A percentile compares a stretch with the other conserved stretches of the same genome.
These are phyloP conservation scores for Linderina pennispora DNA, from an alignment of 192 early-diverging fungal genomes.

Conservation along the genomic window DNA sequence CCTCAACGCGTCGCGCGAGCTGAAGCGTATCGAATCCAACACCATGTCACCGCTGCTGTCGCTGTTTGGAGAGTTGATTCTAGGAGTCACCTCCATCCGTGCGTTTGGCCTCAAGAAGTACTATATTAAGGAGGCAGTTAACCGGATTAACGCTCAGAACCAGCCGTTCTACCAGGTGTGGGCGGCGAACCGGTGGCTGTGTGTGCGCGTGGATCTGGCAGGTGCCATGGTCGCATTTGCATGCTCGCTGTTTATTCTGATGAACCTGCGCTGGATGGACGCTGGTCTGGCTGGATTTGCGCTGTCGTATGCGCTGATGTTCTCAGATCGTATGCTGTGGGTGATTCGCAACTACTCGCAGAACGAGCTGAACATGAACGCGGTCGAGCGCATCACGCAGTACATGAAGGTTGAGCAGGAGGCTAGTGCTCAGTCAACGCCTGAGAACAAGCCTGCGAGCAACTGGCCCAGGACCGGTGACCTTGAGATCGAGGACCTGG, in stretches of 20 bases:
- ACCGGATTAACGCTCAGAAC: slow-evolving; percentile 67
- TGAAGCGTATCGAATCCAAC: slow-evolving; percentile 81
- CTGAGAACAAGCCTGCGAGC: slow-evolving; percentile 43
- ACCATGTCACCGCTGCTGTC: slow-evolving; percentile 69
- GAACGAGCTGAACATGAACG: slow-evolving; percentile 82
- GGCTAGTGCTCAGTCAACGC: slow-evolving; percentile 50
- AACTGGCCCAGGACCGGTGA: slow-evolving; percentile 64
- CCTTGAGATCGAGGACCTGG: slow-evolving; percentile 61
- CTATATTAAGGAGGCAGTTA: slow-evolving; percentile 56
- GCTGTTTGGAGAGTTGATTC: slow-evolving; percentile 73
- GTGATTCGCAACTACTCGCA: slow-evolving; percentile 64
- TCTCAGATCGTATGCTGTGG: slow-evolving; percentile 73
- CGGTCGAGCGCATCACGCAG: slow-evolving; percentile 78
- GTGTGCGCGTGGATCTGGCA: slow-evolving; percentile 69
- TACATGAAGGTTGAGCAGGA: slow-evolving; percentile 79
- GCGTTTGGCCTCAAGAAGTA: slow-evolving; percentile 68
- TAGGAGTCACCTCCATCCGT: slow-evolving; percentile 72
- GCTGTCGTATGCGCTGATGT: slow-evolving; percentile 76
- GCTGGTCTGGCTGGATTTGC: slow-evolving; percentile 82
- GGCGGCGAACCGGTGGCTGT: slow-evolving; percentile 81
- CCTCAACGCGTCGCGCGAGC: slow-evolving; percentile 68
- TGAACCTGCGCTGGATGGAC: slow-evolving; percentile 49
- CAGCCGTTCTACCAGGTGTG: slow-evolving; percentile 79
- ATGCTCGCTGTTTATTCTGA: slow-evolving; percentile 59
- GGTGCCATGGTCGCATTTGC: slow-evolving; percentile 67